Evolutionary conservation across 768 basidiomycete genomes (phyloP).

Genomic region (Candolleomyces aberdarensis): DNA sequence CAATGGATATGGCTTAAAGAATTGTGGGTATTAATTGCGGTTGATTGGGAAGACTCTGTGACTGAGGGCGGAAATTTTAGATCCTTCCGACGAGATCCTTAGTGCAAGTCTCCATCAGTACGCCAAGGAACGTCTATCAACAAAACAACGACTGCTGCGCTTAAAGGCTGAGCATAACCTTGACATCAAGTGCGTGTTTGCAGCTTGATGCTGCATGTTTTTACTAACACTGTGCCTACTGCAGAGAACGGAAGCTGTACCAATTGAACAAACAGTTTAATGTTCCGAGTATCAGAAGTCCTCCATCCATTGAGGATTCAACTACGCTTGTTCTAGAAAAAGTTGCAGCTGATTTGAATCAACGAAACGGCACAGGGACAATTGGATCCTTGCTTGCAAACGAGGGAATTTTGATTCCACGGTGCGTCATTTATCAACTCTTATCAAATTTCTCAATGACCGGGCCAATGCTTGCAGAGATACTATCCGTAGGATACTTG

Average conservation of each 20-base stretch:
- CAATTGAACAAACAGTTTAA: background rate
- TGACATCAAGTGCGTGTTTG: background rate
- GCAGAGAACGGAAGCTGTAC: background rate
- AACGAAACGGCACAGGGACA: no score
- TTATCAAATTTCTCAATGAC: no score
- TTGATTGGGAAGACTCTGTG: background rate
- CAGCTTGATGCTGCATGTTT: background rate
- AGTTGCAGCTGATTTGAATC: background rate
- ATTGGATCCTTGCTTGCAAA: no score
- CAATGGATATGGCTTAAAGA: slow-evolving; percentile 2
- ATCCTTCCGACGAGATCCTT: slow-evolving; percentile 3
- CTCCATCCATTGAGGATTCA: background rate
- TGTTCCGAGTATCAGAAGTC: background rate
- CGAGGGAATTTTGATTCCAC: no score
- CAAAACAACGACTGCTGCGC: background rate
- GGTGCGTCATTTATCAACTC: no score
- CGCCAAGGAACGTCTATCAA: background rate
- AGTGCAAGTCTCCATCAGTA: background rate
- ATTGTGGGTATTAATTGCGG: background rate
- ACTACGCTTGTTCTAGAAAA: background rate
- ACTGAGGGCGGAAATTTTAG: background rate
- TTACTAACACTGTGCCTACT: background rate
- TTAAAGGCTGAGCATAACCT: background rate
- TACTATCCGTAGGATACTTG: no score
- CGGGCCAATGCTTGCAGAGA: no score